phyloP scores from a whole-genome alignment of 257 asterid genomes.

The Solanum habrochaites region DNA sequence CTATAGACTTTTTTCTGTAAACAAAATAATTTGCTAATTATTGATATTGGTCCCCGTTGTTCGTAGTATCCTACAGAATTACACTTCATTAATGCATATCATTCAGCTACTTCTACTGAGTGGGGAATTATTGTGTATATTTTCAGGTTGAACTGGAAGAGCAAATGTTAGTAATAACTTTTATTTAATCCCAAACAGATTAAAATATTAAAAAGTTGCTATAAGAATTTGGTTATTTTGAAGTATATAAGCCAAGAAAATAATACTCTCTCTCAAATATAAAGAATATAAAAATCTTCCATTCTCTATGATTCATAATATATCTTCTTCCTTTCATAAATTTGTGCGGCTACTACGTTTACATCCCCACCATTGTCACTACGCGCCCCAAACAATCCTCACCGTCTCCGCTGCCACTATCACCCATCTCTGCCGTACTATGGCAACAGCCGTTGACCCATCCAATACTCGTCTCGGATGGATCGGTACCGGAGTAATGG shows the following conservation, averaged over 20 bases:
- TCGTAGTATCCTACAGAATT: background rate
- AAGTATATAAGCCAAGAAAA: background rate
- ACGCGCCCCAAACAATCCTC: background rate
- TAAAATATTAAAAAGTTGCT: background rate
- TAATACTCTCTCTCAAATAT: background rate
- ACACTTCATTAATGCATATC: background rate
- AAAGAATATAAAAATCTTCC: background rate
- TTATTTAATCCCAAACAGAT: background rate
- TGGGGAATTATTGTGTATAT: background rate
- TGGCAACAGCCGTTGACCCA: constrained; percentile 34
- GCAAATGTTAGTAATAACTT: background rate
- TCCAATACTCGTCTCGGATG: constrained; percentile 67
- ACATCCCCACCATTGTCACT: background rate
- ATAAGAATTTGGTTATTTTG: background rate
- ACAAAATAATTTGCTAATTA: background rate
- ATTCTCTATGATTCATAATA: background rate
- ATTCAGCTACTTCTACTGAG: background rate
- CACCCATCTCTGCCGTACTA: constrained; percentile 14
- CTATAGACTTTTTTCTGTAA: background rate
- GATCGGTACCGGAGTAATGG: constrained; percentile 96
- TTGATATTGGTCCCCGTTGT: background rate
- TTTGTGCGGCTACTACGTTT: constrained; percentile 6
- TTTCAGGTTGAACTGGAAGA: too few relatives aligned
- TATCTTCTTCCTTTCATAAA: background rate
- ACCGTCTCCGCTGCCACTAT: constrained; percentile 1